A percentile compares a stretch with the other conserved stretches of the same genome.
phyloP scores from a whole-genome alignment of 805 yeast species.

The Metschnikowia kunwiensis region DNA sequence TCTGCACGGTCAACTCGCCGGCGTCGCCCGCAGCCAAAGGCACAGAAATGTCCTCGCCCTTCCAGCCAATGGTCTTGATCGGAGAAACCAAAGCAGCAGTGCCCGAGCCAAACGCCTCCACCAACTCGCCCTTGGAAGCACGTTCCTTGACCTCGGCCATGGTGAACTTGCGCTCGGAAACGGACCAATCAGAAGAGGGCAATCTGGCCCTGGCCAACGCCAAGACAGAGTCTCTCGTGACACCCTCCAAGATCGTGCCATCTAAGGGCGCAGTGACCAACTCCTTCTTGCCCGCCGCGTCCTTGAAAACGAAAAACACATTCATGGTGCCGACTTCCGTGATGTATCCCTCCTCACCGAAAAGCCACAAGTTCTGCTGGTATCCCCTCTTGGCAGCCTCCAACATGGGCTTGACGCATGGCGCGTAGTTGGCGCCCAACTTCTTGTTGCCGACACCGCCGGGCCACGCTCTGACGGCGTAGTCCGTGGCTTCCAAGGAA shows the following conservation, averaged over 20 bases:
- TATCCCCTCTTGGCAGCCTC: conserved; percentile 90
- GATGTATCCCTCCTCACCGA: conserved; percentile 80
- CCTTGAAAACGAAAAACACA: conserved; percentile 81
- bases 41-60: conserved; percentile 66
- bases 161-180: conserved; percentile 79
- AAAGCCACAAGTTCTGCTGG: conserved; percentile 95
- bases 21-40: conserved; percentile 81
- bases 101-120: conserved; percentile 96
- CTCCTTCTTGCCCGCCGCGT: conserved; percentile 83
- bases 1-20: conserved; percentile 73
- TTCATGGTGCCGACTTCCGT: conserved; percentile 99
- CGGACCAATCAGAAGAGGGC: conserved; percentile 72
- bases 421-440: conserved; percentile 97
- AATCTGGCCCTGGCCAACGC: conserved; percentile 73
- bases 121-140: conserved; percentile 74
- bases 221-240: conserved; percentile 87
- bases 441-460: conserved; percentile 97
- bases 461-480: conserved; percentile 98
- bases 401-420: conserved; percentile 85
- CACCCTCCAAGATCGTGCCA: conserved; percentile 96
- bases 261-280: conserved; percentile 94
- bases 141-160: conserved; percentile 77
- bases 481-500: conserved; percentile 88
- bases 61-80: conserved; percentile 81
- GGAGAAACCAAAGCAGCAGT: conserved; percentile 98